These are phyloP conservation scores for Shiraia sp. DNA, from an alignment of 2,329 filamentous ascomycete genomes.

Conservation along the genomic window DNA sequence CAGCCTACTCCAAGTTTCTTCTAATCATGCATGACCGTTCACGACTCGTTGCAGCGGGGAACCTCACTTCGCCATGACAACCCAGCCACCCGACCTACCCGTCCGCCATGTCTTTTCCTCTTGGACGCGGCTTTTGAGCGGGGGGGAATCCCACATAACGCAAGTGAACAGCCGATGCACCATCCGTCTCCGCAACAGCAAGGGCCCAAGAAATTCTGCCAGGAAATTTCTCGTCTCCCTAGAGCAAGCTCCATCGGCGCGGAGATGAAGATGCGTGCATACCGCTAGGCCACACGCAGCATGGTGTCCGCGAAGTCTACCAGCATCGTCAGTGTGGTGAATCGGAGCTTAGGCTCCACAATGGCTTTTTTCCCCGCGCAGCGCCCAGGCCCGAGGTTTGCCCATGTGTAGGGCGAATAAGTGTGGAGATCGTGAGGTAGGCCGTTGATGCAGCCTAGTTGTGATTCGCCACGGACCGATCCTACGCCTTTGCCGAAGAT, in stretches of 20 bases:
- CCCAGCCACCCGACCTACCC: neutral
- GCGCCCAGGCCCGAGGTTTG: conserved; percentile 11
- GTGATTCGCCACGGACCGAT: conserved; percentile 1
- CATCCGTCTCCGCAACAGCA: no score
- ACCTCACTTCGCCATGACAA: conserved; percentile 8
- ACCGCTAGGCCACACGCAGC: no score
- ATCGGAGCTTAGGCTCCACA: conserved; percentile 9
- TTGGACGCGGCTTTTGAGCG: conserved; percentile 3
- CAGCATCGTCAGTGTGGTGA: neutral
- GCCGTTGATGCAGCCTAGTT: neutral
- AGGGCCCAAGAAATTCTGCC: no score
- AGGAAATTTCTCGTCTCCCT: no score
- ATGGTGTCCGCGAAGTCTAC: conserved; percentile 2
- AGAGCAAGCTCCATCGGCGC: no score
- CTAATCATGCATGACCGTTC: no score
- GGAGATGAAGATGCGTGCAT: no score
- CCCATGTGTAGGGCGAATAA: conserved; percentile 3
- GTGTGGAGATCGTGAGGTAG: conserved; percentile 6
- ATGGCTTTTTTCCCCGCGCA: conserved; percentile 1
- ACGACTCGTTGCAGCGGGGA: conserved; percentile 9
- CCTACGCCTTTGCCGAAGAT: conserved; percentile 4
- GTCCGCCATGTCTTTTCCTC: no score
- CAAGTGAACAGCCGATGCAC: conserved; percentile 4
- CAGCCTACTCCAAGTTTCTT: no score
- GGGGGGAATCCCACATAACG: neutral